These are phyloP conservation scores for Alternaria triticina DNA, from an alignment of 2,329 filamentous ascomycete species.

Conservation along the genomic window DNA sequence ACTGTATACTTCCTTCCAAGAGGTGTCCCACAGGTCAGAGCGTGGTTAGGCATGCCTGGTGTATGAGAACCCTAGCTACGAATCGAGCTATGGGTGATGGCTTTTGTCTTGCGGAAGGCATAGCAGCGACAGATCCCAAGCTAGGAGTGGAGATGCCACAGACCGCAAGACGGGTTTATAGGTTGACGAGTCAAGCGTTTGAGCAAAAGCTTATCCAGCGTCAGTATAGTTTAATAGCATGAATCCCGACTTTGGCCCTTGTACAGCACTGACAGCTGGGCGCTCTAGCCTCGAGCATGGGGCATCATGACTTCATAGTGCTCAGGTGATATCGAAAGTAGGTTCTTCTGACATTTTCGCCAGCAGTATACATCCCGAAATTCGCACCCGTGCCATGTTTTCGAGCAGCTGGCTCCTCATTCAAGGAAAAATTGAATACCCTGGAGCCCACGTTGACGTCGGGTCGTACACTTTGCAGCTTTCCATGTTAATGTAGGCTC, in stretches of 20 bases:
- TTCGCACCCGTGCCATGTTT: not conserved
- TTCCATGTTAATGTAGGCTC: not conserved
- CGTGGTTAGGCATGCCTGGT: constrained; percentile 56
- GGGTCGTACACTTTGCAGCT: not conserved
- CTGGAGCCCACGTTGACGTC: not conserved
- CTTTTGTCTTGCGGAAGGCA: not conserved
- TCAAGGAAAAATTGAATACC: not conserved
- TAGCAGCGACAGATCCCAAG: not conserved
- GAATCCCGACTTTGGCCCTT: not conserved
- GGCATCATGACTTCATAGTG: not conserved
- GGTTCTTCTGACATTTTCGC: not conserved
- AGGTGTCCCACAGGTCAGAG: constrained; percentile 50
- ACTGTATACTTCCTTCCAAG: constrained; percentile 57
- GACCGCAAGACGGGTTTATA: not conserved
- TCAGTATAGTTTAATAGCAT: constrained; percentile 8
- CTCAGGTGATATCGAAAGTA: not conserved
- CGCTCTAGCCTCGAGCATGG: not conserved
- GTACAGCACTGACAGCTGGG: not conserved
- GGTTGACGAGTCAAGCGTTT: constrained; percentile 1
- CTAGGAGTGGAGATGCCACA: too few species aligned
- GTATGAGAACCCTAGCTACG: constrained; percentile 30
- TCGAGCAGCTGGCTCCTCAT: not conserved
- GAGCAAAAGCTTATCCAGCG: not conserved
- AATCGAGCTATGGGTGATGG: not conserved
- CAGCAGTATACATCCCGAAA: not conserved